Conservation (phyloP, 257 asterid species). For the Ballota nigra region DNA sequence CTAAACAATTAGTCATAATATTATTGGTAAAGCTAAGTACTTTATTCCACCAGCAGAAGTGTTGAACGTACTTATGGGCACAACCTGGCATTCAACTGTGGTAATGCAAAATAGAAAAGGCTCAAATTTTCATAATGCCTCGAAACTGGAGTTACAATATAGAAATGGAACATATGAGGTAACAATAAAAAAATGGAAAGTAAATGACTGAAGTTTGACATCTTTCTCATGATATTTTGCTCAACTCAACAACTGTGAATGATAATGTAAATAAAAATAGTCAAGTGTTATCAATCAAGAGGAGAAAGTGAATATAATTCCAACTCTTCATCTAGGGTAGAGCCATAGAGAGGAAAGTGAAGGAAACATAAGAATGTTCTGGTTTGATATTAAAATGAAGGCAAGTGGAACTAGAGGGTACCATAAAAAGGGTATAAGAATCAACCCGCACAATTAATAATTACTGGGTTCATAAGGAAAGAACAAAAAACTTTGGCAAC, state of each 20-base stretch:
- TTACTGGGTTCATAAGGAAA: neutral
- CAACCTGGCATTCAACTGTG: constrained; percentile 64
- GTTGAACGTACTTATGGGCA: constrained; percentile 72
- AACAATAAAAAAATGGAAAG: constrained; percentile 12
- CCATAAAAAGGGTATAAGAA: neutral
- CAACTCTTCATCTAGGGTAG: neutral
- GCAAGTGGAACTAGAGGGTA: neutral
- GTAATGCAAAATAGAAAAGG: constrained; percentile 43
- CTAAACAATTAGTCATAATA: too few relatives aligned
- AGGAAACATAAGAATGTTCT: too few relatives aligned
- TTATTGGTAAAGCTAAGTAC: too few relatives aligned
- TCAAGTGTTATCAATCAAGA: neutral
- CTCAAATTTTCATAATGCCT: constrained; percentile 12
- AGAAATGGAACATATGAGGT: neutral
- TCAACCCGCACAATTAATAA: neutral
- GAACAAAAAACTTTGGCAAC: too few relatives aligned
- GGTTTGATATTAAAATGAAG: too few relatives aligned
- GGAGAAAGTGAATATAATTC: neutral
- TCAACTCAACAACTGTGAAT: neutral
- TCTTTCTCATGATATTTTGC: neutral
- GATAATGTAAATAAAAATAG: neutral
- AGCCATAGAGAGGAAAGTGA: neutral
- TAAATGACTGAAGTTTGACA: neutral
- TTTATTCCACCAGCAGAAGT: constrained; percentile 98
- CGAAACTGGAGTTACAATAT: constrained; percentile 12